Evolutionary conservation across 2,329 filamentous ascomycete species (phyloP).

Genomic region (Clarireedia homoeocarpa): DNA sequence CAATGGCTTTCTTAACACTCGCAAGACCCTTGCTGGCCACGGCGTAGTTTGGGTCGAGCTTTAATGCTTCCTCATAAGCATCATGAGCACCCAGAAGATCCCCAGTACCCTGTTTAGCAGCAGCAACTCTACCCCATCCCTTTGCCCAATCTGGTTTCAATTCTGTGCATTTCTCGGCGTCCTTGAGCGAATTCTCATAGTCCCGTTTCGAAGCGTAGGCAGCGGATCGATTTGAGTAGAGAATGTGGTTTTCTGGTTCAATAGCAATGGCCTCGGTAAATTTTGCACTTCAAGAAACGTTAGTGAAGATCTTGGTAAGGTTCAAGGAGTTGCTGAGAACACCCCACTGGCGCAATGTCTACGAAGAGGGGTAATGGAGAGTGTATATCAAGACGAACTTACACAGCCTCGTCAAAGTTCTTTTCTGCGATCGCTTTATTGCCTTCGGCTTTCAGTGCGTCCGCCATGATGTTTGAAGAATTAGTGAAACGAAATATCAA

Average conservation of each 20-base stretch:
- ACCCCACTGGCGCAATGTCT: too few relatives aligned
- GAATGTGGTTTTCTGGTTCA: slow-evolving; percentile 86
- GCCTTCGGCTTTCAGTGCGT: slow-evolving; percentile 81
- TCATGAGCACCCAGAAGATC: slow-evolving; percentile 80
- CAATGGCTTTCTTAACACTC: slow-evolving; percentile 80
- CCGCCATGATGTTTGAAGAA: slow-evolving; percentile 35
- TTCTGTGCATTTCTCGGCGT: slow-evolving; percentile 88
- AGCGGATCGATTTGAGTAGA: slow-evolving; percentile 94
- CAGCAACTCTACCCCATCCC: slow-evolving; percentile 89
- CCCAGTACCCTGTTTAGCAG: slow-evolving; percentile 79
- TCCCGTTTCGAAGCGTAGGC: slow-evolving; percentile 83
- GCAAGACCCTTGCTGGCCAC: slow-evolving; percentile 85
- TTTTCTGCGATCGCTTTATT: slow-evolving; percentile 98
- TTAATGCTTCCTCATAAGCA: slow-evolving; percentile 89
- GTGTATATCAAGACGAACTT: slow-evolving; percentile 37
- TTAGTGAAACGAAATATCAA: background rate
- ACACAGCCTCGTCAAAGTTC: slow-evolving; percentile 95
- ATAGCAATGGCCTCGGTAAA: slow-evolving; percentile 89
- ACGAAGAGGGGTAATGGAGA: slow-evolving; percentile 2
- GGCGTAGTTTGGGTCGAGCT: slow-evolving; percentile 84
- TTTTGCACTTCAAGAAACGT: slow-evolving; percentile 59
- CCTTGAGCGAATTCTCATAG: slow-evolving; percentile 74
- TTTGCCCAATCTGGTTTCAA: slow-evolving; percentile 98
- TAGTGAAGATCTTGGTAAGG: slow-evolving; percentile 4
- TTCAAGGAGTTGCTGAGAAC: too few relatives aligned